phyloP scores from a whole-genome alignment of 2,329 filamentous ascomycete species.

The Trichoderma polysporum region DNA sequence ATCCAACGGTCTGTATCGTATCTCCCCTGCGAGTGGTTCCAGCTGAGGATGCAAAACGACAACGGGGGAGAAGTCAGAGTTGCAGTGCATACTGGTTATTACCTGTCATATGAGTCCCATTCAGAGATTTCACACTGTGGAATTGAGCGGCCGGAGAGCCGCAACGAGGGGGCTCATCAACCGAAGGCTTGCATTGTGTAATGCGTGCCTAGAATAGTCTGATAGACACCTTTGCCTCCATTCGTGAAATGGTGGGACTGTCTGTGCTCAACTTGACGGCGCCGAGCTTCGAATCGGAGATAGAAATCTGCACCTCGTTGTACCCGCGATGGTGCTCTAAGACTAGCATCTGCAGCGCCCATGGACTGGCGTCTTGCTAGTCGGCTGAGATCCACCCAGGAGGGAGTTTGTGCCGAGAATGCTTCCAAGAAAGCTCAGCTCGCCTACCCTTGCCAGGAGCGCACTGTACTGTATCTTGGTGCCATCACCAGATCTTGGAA shows the following conservation, averaged over 20 bases:
- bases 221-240: background rate
- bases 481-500: background rate
- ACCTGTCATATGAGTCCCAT: background rate
- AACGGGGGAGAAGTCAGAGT: background rate
- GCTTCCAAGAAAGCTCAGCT: background rate
- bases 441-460: background rate
- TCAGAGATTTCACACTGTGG: background rate
- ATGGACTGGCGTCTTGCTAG: background rate
- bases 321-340: background rate
- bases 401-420: background rate
- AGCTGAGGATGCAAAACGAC: background rate
- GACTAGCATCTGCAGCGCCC: background rate
- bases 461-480: background rate
- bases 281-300: background rate
- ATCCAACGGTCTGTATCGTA: background rate
- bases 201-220: background rate
- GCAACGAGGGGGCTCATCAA: background rate
- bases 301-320: background rate
- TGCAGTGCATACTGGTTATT: background rate
- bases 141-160: background rate
- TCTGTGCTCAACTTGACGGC: background rate
- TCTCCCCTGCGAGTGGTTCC: background rate
- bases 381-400: background rate
- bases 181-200: background rate
- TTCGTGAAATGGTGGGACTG: slow-evolving; percentile 1